Base-by-base conservation (phyloP, 305 asterid genomes). In the Stenogyne calaminthoides region DNA sequence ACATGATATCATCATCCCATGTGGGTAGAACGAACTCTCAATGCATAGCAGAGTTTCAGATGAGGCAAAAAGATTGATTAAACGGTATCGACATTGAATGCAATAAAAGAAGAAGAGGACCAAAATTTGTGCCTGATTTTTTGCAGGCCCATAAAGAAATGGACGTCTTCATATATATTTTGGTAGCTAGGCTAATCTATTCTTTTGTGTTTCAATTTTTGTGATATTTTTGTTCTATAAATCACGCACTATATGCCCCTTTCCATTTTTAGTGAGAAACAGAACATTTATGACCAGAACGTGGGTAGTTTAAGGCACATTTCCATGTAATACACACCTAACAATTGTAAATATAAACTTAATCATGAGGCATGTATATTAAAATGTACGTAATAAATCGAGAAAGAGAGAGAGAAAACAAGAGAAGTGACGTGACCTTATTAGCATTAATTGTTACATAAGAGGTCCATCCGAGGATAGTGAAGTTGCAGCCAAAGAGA, bases 51-150 rank as follows among this genome's bases (percentile, higher is more conserved):
- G 15, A 44, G 52, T 8, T 44, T 11, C 55, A 83, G 84, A 77
- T 77, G 85, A 81, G 80, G 71, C 86, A 80, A 81, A n/a, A 77
- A 70, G 68, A 82, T 80, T 84, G 88, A 80, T 77, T 16, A 75
- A 81, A 84, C 88, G 85, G 91, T 85, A 79, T 76, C 81, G 77
- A 72, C 79, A 70, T 76, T 85, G 67, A 82, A 80, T 85, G 87
- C 87, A 78, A 67, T 67, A 58, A 55, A 52, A 32, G 70, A 71
- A 65, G 44, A 51, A 71, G 73, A 75, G 81, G 69, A 59, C 83
- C 86, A 71, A 79, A 87, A 82, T 74, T 82, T 85, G 64, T 89
- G 95, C 92, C 89, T 78, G 69, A 52, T 20, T 70, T 70, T 77
- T 81, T 74, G 88, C 89, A 81, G 85, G 80, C 54, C 85, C 91